Evolutionary conservation across 495 filamentous ascomycete genomes (phyloP).

Genomic region (Letharia columbiana): DNA sequence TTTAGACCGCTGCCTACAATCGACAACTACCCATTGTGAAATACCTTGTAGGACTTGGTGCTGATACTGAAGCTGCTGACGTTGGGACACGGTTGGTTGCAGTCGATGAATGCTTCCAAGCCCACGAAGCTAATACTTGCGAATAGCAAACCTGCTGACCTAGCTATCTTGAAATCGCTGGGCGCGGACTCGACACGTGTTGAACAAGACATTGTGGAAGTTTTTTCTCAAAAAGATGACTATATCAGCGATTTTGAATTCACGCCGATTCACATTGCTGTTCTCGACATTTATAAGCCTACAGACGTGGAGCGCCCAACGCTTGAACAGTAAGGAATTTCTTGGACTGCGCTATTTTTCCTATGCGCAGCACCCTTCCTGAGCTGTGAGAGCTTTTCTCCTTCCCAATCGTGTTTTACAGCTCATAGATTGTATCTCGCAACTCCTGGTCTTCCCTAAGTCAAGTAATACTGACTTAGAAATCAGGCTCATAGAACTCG

Average conservation of each 20-base stretch:
- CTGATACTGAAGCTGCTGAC: conserved; percentile 15
- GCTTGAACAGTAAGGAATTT: conserved; percentile 15
- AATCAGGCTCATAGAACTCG: conserved; percentile 12
- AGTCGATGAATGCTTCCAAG: neutral
- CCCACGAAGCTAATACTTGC: neutral
- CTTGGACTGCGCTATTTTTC: neutral
- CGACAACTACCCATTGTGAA: conserved; percentile 17
- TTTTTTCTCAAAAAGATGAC: conserved; percentile 19
- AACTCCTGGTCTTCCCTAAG: neutral
- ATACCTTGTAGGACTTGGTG: conserved; percentile 14
- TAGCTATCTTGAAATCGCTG: conserved; percentile 16
- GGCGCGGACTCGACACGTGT: conserved; percentile 7
- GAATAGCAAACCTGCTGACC: conserved; percentile 16
- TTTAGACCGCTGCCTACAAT: conserved; percentile 15
- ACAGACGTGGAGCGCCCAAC: conserved; percentile 15
- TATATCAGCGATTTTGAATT: conserved; percentile 17
- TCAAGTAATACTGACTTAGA: conserved; percentile 3
- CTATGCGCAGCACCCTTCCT: no score
- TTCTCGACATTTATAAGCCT: conserved; percentile 17
- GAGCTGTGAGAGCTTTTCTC: neutral
- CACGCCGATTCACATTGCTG: conserved; percentile 15
- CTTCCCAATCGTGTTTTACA: neutral
- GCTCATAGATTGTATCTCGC: neutral
- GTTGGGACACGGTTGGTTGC: conserved; percentile 12
- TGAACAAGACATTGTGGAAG: conserved; percentile 17